phyloP scores from a whole-genome alignment of 306 rosid genomes.

The Cucurbita argyrosperma region DNA sequence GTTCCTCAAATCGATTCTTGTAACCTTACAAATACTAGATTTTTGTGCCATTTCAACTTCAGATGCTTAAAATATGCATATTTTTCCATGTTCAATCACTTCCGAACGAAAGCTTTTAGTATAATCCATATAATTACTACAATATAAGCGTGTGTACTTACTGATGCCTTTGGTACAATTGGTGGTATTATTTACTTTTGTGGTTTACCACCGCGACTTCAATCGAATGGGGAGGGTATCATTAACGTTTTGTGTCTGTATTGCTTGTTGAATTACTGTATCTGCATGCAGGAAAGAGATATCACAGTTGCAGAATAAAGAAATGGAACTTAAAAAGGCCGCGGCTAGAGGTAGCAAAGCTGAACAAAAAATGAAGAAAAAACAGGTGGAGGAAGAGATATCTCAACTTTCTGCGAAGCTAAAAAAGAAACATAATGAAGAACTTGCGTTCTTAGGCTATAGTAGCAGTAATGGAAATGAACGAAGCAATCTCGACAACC shows the following conservation, averaged over 20 bases:
- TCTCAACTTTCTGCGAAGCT: slow-evolving; percentile 58
- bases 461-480: slow-evolving; percentile 31
- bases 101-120: not conserved
- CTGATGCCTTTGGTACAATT: not conserved
- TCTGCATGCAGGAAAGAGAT: slow-evolving; percentile 58
- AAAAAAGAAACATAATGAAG: slow-evolving; percentile 54
- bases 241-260: not conserved
- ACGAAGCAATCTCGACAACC: slow-evolving; percentile 47
- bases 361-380: slow-evolving; percentile 81
- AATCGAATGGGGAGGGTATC: not conserved
- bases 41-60: not conserved
- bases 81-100: not conserved
- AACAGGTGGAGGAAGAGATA: slow-evolving; percentile 88
- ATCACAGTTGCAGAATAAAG: slow-evolving; percentile 63
- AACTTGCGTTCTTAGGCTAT: slow-evolving; percentile 62
- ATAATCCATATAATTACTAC: not conserved
- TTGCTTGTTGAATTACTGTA: not conserved
- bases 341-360: slow-evolving; percentile 97
- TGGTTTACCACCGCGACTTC: not conserved
- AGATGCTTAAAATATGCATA: not conserved
- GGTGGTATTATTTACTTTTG: not conserved
- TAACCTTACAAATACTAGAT: not conserved
- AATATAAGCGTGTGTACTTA: not conserved
- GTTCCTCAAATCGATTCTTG: not conserved
- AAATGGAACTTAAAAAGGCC: slow-evolving; percentile 59